A percentile compares a stretch with the other conserved stretches of the same genome.
These are phyloP conservation scores for Komagataella phaffii DNA, from an alignment of 805 yeast genomes.

Conservation along the genomic window DNA sequence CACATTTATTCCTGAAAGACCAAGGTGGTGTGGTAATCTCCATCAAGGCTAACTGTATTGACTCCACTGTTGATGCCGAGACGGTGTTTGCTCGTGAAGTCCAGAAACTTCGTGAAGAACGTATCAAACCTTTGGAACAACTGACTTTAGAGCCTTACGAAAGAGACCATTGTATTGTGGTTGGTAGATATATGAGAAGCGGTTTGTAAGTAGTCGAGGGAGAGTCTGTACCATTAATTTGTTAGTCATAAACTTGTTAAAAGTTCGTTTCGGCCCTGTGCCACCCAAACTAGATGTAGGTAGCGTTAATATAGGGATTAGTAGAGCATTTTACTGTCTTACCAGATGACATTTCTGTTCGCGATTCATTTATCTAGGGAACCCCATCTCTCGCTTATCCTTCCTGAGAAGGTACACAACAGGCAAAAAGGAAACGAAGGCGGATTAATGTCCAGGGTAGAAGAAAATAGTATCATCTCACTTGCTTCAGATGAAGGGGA, in stretches of 20 bases:
- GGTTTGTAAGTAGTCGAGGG: constrained; percentile 30
- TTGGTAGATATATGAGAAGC: constrained; percentile 92
- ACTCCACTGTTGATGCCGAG: constrained; percentile 98
- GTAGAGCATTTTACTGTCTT: background rate
- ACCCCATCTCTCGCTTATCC: background rate
- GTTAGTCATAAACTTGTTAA: background rate
- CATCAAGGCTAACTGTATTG: constrained; percentile 99
- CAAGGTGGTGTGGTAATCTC: constrained; percentile 98
- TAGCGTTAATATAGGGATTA: background rate
- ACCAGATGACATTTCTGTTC: background rate
- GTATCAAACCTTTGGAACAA: constrained; percentile 97
- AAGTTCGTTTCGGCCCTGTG: background rate
- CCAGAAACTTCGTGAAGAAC: constrained; percentile 96
- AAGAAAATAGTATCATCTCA: constrained; percentile 1
- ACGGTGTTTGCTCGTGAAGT: constrained; percentile 99
- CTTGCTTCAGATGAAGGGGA: constrained; percentile 2
- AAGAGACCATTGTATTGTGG: constrained; percentile 98
- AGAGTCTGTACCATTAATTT: background rate
- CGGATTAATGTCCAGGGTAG: background rate
- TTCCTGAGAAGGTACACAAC: background rate
- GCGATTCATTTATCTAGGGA: background rate
- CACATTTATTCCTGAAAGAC: constrained; percentile 96
- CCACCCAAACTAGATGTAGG: background rate
- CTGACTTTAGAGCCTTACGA: constrained; percentile 98
- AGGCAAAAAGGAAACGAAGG: background rate